Evolutionary conservation across 495 filamentous ascomycete genomes (phyloP).

Genomic region (Parachaetomium inaequale): DNA sequence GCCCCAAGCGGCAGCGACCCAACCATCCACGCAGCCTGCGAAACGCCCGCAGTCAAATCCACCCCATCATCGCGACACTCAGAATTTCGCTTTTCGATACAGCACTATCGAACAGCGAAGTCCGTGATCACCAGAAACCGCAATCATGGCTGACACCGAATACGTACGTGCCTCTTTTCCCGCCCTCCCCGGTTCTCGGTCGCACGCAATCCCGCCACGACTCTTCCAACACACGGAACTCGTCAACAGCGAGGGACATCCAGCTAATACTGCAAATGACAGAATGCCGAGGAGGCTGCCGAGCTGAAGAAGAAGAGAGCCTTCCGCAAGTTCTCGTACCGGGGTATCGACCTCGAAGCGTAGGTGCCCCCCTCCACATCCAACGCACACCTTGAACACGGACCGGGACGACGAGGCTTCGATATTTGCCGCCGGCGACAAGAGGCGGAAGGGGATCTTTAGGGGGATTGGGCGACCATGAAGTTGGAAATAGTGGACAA

Average conservation of each 20-base stretch:
- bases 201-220: conserved; percentile 1
- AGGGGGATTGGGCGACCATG: no score
- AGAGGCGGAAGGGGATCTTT: not conserved
- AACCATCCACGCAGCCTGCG: conserved; percentile 20
- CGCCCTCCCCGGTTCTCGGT: no score
- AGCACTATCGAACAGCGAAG: conserved; percentile 38
- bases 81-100: conserved; percentile 41
- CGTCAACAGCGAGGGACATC: not conserved
- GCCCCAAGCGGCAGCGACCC: conserved; percentile 17
- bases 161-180: conserved; percentile 65
- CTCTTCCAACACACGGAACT: not conserved
- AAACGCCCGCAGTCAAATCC: conserved; percentile 30
- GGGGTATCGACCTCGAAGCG: conserved; percentile 98
- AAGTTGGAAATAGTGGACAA: not conserved
- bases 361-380: conserved; percentile 50
- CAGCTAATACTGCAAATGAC: conserved; percentile 42
- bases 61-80: conserved; percentile 33
- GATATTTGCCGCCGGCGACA: not conserved
- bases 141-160: conserved; percentile 86
- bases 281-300: conserved; percentile 94
- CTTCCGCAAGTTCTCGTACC: conserved; percentile 99
- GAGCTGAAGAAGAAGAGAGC: conserved; percentile 99
- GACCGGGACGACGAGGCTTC: not conserved
- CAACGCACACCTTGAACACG: not conserved
- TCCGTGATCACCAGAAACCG: conserved; percentile 43